phyloP scores from a whole-genome alignment of 441 rosid genomes.

The Pelargonium cotyledonis region DNA sequence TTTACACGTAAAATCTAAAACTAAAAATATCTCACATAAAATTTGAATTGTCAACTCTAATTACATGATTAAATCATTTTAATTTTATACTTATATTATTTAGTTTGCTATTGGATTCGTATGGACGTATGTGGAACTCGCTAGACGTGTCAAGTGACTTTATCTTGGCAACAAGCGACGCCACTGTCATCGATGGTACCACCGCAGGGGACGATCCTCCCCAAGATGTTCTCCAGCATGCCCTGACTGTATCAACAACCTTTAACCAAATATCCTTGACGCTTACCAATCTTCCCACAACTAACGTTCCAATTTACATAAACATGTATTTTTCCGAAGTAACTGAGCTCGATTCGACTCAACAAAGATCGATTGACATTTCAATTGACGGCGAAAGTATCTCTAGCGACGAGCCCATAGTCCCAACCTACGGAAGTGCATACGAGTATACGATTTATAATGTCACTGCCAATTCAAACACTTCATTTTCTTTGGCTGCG shows the following conservation, averaged over 20 bases:
- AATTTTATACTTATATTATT: too few species aligned
- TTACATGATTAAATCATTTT: too few species aligned
- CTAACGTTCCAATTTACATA: constrained; percentile 23
- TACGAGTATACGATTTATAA: constrained; percentile 16
- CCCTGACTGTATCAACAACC: constrained; percentile 19
- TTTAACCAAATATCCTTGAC: background rate
- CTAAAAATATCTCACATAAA: too few species aligned
- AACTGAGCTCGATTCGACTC: constrained; percentile 23
- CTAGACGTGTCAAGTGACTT: too few species aligned
- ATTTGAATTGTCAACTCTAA: too few species aligned
- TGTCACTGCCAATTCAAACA: constrained; percentile 17
- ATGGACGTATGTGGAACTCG: too few species aligned
- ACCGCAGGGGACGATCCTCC: constrained; percentile 35
- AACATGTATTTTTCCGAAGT: constrained; percentile 50
- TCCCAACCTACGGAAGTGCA: constrained; percentile 33
- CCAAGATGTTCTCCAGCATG: constrained; percentile 27
- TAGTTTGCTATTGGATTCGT: too few species aligned
- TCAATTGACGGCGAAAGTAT: constrained; percentile 12
- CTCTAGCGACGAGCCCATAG: constrained; percentile 9
- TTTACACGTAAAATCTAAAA: too few species aligned
- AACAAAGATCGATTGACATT: constrained; percentile 36
- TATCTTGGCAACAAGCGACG: too few species aligned
- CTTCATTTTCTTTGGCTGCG: constrained; percentile 29
- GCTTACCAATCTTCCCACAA: constrained; percentile 20
- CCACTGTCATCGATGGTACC: too few species aligned